Base-by-base conservation (phyloP, 2,329 filamentous ascomycete species). In the Paraphaeosphaeria sporulosa region DNA sequence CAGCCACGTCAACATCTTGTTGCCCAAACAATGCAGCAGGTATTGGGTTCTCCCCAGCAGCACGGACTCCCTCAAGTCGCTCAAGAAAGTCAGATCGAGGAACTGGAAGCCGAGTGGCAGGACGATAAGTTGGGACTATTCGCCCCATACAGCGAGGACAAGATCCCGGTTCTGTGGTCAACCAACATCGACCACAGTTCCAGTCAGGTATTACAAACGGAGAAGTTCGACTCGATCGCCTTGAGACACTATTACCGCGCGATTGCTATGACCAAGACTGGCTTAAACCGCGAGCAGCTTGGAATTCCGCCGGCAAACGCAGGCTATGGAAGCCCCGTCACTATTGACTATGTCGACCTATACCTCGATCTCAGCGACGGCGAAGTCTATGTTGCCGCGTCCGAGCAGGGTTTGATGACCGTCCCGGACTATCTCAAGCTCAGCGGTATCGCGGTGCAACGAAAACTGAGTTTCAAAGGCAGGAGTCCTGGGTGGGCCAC, bases 391-490 rank as follows among this genome's bases (percentile, higher is more conserved):
- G 60, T 71, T 10, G 66, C 62, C 17, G 64, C 64, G 0, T 42
- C 50, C 17, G 65, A 69, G 17, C 52, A 25, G 3, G 67, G 69
- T 12, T 55, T 70, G 4, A 38, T 71, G 12, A 44, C 57, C 12
- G 64, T 50, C 1, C 57, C 63, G 4, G 53, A 61, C 10, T 71
- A 70, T 36, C 43, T 69, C 12, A 60, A 63, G 30, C 56, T 65
- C 19, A 57, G 65, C 21, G 63, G 62, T 1, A 42, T 70, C 4
- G 62, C 66, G 4, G 58, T 63, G 8, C 57, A 60, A n/a, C 64
- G 63, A 30, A 60, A 61, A 21, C 57, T 69, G 1, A 63, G 65
- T 15, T 69, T 71, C 48, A 44, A 64, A 8, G 68, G 69, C 1
- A 27, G 38, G 21, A 61, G 59, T 36, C 68, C 67, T 7, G 44